Conservation (phyloP, 23 red algal species). For the Gracilariopsis chorda region DNA sequence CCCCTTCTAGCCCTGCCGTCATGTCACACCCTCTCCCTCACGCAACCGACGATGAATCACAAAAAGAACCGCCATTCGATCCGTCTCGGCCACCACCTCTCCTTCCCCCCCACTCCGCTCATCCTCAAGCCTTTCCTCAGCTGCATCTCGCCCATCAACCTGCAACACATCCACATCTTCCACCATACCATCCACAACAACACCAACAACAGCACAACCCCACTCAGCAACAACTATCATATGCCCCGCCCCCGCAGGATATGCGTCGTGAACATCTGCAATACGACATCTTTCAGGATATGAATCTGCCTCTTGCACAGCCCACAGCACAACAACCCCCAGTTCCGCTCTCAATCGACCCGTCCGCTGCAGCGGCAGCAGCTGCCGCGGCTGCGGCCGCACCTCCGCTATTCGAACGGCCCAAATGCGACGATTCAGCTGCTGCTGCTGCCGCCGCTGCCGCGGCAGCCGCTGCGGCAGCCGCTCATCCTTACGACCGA, state of each 20-base stretch:
- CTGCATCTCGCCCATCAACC: not conserved
- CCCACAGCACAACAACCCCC: not conserved
- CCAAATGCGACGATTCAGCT: not conserved
- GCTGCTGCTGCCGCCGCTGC: slow-evolving; percentile 18
- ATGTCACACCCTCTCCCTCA: not conserved
- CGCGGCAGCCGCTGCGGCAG: not conserved
- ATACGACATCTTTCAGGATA: slow-evolving; percentile 48
- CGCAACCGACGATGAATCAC: not conserved
- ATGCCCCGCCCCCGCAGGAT: not conserved
- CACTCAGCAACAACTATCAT: not conserved
- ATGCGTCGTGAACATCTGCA: slow-evolving; percentile 6
- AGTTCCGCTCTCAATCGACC: not conserved
- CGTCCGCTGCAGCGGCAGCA: not conserved
- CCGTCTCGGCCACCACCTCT: not conserved
- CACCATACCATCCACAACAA: no score
- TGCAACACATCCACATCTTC: not conserved
- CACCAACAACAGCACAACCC: not conserved
- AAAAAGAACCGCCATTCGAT: not conserved
- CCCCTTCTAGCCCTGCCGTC: not conserved
- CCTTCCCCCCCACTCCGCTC: not conserved
- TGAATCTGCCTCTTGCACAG: slow-evolving; percentile 8
- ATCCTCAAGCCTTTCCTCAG: not conserved
- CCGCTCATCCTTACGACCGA: not conserved
- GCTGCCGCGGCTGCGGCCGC: slow-evolving; percentile 11
- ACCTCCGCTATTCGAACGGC: not conserved